Evolutionary conservation across 2,329 filamentous ascomycete species (phyloP), one percentile per base, ranked within the genome.

Genomic region (Aspergillus aculeatinus): DNA sequence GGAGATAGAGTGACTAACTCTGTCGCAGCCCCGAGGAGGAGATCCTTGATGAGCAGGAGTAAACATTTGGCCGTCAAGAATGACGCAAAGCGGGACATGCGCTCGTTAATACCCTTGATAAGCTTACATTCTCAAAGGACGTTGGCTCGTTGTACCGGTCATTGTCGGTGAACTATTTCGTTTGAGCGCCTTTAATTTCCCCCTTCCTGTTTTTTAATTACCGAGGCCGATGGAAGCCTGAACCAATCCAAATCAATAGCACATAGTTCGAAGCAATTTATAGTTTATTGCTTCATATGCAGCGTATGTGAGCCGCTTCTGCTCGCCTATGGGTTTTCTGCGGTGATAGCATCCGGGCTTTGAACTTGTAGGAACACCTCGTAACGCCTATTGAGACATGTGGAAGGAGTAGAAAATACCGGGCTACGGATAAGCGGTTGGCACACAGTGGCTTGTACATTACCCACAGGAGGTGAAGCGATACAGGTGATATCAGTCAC

Each of bases 1-100:
- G 31, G 9, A 23, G n/a, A 19, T 52, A 51, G 27, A 33, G 55
- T 7, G 39, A 35, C 72, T 73, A 64, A 73, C 63, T 23, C 31
- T 31, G 44, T 47, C 57, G 53, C 63, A 74, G 74, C 75, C 90
- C 89, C 74, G 92, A 95, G 85, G 93, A 96, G 81, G 85, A 83
- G 67, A 87, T 87, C 71, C 72, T 86, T 65, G 89, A 91, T 79
- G 81, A 80, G 69, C 90, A 93, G 81, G 88, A 90, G 79, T 89
- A 90, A 77, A 77, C 67, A 53, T 33, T 33, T 62, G 19, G 54
- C 52, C 51, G 51, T 57, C 57, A 47, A 56, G 57, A 58, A 57
- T 63, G 58, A 66, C 59, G 27, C 57, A 50, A 66, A 68, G 68
- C 67, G 67, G 74, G 68, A 70, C 67, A 23, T 4, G 67, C 67